These are phyloP conservation scores for Thelonectria olida DNA, from an alignment of 2,329 filamentous ascomycete species.

Conservation along the genomic window DNA sequence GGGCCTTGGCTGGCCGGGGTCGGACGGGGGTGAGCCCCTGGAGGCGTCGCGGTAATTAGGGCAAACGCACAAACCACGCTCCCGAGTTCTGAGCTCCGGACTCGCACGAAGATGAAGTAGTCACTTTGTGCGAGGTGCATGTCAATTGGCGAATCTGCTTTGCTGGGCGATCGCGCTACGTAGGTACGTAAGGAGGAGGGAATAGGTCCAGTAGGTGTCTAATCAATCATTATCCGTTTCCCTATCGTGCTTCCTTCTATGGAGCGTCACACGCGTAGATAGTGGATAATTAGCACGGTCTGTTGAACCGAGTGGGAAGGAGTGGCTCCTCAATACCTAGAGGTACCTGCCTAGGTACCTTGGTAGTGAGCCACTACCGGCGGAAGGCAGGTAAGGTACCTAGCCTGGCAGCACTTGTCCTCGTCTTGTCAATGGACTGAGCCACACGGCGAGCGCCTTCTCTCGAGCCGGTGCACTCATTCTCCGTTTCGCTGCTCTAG, in stretches of 20 bases:
- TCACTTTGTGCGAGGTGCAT: not conserved
- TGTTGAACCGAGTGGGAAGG: not conserved
- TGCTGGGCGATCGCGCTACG: not conserved
- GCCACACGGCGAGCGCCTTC: constrained; percentile 11
- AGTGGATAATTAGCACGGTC: constrained; percentile 12
- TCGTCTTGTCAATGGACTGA: constrained; percentile 6
- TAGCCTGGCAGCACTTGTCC: too few species aligned
- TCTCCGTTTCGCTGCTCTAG: constrained; percentile 17
- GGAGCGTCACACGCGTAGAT: not conserved
- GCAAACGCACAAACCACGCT: constrained; percentile 11
- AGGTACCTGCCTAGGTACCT: too few species aligned
- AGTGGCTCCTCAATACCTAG: too few species aligned
- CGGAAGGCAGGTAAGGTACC: not conserved
- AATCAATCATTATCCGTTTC: too few species aligned
- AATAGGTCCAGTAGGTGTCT: too few species aligned
- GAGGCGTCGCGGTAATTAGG: constrained; percentile 12
- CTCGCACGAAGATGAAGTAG: not conserved
- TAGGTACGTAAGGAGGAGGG: too few species aligned
- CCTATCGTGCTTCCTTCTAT: not conserved
- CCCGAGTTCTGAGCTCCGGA: not conserved
- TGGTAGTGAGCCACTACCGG: constrained; percentile 6
- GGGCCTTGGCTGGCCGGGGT: constrained; percentile 8
- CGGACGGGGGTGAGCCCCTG: constrained; percentile 3
- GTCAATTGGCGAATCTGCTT: not conserved
- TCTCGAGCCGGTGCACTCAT: constrained; percentile 4